Evolutionary conservation across 139 green algal species (phyloP), one percentile per base, ranked within the genome.

Genomic region (Chlamydomonas schloesseri): DNA sequence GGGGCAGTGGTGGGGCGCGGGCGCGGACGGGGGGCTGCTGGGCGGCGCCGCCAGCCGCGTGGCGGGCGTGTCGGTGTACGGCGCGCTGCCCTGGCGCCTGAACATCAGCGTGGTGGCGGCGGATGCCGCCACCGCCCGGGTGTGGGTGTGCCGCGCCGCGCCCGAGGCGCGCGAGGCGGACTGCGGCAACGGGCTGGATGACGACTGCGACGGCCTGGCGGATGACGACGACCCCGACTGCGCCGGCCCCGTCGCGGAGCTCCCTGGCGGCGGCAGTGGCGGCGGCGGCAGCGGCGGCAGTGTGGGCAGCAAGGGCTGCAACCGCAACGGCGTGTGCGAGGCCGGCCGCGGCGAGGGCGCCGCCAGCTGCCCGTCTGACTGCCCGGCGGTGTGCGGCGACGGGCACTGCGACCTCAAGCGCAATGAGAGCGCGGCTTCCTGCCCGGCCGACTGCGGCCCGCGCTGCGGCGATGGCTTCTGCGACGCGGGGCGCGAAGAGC

Each of bases 191-290:
- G 20, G 20, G 4, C 71, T 76, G 71, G 71, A 76, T 37, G 20
- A 76, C 20, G 71, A 76, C 71, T 76, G 71, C 36, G 71, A 76
- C 71, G 71, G 71, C n/a, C 71, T 76, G 71, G 11, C 57, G 2
- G 71, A 76, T 26, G 71, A 15, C 37, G 71, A n/a, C 37, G 71
- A 76, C 71, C 71, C 71, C 71, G 71, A 76, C 36, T 76, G 71
- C 71, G 37, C 37, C 20, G 20, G 15, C 11, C 11, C 8, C 18
- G 37, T 34, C 37, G 24, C 71, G 20, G 36, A 23, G 71, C 71
- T 37, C 17, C 34, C 36, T 26, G n/a, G 14, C 67, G 14, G 18
- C n/a, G 18, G 13, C 36, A 34, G 10, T 3, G 29, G 17, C 67
- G 14, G 67, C 67, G 46, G 67, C n/a, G n/a, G n/a, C n/a, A n/a